Conservation (phyloP, 2,329 filamentous ascomycete genomes). For the Trichoderma atrobrunneum region DNA sequence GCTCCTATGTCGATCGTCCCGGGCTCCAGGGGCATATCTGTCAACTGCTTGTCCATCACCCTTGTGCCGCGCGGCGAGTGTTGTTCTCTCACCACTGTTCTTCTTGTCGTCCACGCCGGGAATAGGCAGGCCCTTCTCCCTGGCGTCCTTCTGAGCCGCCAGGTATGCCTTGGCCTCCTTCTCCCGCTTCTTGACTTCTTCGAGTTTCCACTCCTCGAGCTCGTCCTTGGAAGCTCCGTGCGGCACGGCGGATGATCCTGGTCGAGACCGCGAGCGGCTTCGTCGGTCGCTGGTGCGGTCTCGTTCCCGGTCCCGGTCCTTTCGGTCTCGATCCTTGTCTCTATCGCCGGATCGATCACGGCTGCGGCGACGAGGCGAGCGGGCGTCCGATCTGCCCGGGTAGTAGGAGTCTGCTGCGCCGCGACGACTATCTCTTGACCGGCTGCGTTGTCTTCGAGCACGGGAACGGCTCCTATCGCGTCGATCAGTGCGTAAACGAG, state of each 20-base stretch:
- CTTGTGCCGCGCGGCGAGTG: constrained; percentile 36
- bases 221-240: constrained; percentile 45
- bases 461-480: constrained; percentile 29
- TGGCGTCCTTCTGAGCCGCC: constrained; percentile 59
- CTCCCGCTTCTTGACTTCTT: constrained; percentile 60
- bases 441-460: constrained; percentile 23
- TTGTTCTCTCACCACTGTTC: constrained; percentile 46
- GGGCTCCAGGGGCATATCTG: constrained; percentile 46
- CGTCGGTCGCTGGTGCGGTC: constrained; percentile 35
- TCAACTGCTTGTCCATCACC: constrained; percentile 36
- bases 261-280: constrained; percentile 46
- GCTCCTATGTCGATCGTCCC: constrained; percentile 40
- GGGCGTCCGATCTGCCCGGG: constrained; percentile 21
- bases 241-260: constrained; percentile 35
- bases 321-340: constrained; percentile 28
- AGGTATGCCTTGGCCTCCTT: constrained; percentile 63
- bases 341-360: constrained; percentile 29
- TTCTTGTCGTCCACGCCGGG: constrained; percentile 56
- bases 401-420: constrained; percentile 25
- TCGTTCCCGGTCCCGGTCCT: constrained; percentile 25
- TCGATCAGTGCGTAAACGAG: constrained; percentile 34
- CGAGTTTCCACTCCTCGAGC: constrained; percentile 57
- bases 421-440: constrained; percentile 26
- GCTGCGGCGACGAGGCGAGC: constrained; percentile 29
- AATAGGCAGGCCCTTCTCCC: constrained; percentile 56